Evolutionary conservation across 2,329 filamentous ascomycete genomes (phyloP), one percentile per base, ranked within the genome.

Genomic region (Neopestalotiopsis sp.): DNA sequence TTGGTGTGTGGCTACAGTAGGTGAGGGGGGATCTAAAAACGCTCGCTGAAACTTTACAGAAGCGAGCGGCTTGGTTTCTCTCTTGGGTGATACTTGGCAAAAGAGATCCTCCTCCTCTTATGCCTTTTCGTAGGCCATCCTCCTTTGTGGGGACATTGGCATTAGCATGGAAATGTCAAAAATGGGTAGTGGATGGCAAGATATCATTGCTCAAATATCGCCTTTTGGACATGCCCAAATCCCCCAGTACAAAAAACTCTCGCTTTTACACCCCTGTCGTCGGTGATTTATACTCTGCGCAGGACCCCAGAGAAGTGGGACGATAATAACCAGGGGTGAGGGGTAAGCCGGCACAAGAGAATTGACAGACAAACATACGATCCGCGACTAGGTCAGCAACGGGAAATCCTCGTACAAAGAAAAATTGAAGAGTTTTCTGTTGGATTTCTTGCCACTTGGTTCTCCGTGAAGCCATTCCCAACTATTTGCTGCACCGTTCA

Each of bases 391-490:
- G 45, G 17, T 17, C 10, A 10, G 45, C 45, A 17, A 53, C 14
- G 14, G 20, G 17, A n/a, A 9, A n/a, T 53, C 17, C 5, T n/a
- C 9, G 45, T 17, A 9, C 45, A 53, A 20, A 17, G 14, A 7
- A 53, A 53, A 49, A 53, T 20, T 53, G 17, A 17, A 53, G 17
- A 53, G 45, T 9, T n/a, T 53, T 53, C 45, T 53, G 45, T 53
- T 24, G 45, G 45, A 53, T 24, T 17, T 53, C 45, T 53, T 17
- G 45, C 45, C 45, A 53, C 45, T 53, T 53, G n/a, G 13, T 10
- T 28, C 7, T 4, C 59, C 30, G 32, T 62, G 59, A 62, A 30
- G 59, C 59, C 30, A 62, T 62, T 62, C 59, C 59, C 59, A 62
- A 62, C 59, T 24, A 40, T n/a, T 53, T 40, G 24, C 24, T 59